These are phyloP conservation scores for Aleurites moluccanus DNA, from an alignment of 441 rosid species.

Conservation along the genomic window DNA sequence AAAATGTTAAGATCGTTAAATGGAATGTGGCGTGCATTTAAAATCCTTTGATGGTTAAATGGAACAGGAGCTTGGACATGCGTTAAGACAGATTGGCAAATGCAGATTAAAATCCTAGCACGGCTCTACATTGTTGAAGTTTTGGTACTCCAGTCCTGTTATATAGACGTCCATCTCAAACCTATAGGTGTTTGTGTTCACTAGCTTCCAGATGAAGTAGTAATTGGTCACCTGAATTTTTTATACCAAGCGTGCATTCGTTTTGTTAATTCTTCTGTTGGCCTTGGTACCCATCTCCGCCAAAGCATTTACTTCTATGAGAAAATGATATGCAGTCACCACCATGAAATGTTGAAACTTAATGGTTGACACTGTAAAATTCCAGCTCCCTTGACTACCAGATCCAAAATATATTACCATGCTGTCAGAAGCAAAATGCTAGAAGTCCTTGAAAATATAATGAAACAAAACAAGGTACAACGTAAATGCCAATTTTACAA, in stretches of 20 bases:
- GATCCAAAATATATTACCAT: too few relatives aligned
- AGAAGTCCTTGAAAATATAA: too few relatives aligned
- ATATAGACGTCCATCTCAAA: not conserved
- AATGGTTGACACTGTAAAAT: too few relatives aligned
- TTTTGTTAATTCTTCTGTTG: not conserved
- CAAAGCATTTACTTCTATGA: too few relatives aligned
- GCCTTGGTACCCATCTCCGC: not conserved
- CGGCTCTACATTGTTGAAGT: not conserved
- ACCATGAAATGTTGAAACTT: too few relatives aligned
- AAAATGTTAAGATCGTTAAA: too few relatives aligned
- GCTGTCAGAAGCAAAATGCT: too few relatives aligned
- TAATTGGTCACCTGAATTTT: not conserved
- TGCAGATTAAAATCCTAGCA: not conserved
- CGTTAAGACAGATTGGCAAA: slow-evolving; percentile 17
- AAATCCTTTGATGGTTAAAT: not conserved
- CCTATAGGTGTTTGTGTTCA: not conserved
- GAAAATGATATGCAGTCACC: too few relatives aligned
- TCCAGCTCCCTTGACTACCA: too few relatives aligned
- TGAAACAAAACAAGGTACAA: slow-evolving; percentile 1
- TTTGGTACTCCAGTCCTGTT: not conserved
- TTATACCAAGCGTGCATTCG: not conserved
- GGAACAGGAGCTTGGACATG: slow-evolving; percentile 31
- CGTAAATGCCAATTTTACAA: not conserved
- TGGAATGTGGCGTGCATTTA: not conserved
- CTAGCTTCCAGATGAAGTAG: not conserved